These are phyloP conservation scores for Emmonsia crescens DNA, from an alignment of 2,329 filamentous ascomycete species.

Conservation along the genomic window DNA sequence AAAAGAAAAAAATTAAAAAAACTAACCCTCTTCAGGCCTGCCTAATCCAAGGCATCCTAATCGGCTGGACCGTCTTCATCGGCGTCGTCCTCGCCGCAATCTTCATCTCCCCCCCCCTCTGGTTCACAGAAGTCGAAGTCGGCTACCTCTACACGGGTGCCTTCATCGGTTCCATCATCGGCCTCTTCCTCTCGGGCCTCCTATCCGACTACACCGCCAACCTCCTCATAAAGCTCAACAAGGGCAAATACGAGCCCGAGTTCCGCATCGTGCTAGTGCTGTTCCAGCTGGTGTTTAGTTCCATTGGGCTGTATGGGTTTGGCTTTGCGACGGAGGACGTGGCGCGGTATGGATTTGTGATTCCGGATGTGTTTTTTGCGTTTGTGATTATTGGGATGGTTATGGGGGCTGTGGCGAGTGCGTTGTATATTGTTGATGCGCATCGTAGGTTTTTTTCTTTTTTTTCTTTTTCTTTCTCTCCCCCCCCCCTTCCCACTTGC, in stretches of 20 bases:
- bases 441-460: slow-evolving; percentile 53
- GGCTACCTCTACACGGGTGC: slow-evolving; percentile 82
- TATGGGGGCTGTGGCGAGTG: slow-evolving; percentile 73
- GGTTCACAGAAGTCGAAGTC: slow-evolving; percentile 68
- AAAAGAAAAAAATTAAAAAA: slow-evolving; percentile 3
- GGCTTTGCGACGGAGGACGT: slow-evolving; percentile 58
- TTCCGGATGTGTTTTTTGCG: slow-evolving; percentile 71
- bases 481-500: not conserved
- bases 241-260: slow-evolving; percentile 80
- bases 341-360: slow-evolving; percentile 55
- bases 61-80: slow-evolving; percentile 93
- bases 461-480: not conserved
- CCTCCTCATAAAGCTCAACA: slow-evolving; percentile 61
- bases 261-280: slow-evolving; percentile 76
- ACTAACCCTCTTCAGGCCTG: slow-evolving; percentile 33
- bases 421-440: slow-evolving; percentile 84
- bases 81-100: slow-evolving; percentile 72
- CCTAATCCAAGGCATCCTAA: slow-evolving; percentile 77
- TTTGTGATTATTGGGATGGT: slow-evolving; percentile 85
- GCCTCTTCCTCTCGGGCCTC: slow-evolving; percentile 63
- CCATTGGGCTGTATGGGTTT: slow-evolving; percentile 74
- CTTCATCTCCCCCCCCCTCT: slow-evolving; percentile 69
- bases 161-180: slow-evolving; percentile 70
- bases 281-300: slow-evolving; percentile 68
- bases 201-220: slow-evolving; percentile 63